Base-by-base conservation (phyloP, 768 basidiomycete species). In the Lenzites betulinus region DNA sequence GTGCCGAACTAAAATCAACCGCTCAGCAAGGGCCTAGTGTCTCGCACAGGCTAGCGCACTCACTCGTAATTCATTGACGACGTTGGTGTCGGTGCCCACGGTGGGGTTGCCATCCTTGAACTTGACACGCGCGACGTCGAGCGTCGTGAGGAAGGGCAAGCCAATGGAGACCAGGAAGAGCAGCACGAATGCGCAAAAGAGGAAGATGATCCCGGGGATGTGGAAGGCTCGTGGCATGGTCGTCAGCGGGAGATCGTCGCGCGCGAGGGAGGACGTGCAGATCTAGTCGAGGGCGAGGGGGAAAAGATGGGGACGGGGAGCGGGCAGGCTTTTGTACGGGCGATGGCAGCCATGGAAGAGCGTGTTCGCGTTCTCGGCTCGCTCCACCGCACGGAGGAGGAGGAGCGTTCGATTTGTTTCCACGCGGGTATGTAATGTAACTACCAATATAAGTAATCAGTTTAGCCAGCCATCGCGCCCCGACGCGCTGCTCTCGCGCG, bases 101-200 rank as follows among this genome's bases (percentile, higher is more conserved):
- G 67, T 61, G 59, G 74, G 58, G 52, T 65, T 60, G 41, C 76
- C 75, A 43, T 67, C 64, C 23, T 67, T 74, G 55, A 86, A 83
- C 54, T 82, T 79, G 12, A 82, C 78, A 28, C 89, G 85, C 15
- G 81, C 78, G 67, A 92, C 77, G 72, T 91, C 90, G 65, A 91
- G 75, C 0, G 80, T 83, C 20, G 85, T 77, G 22, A 92, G 77
- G 74, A 76, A 85, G 1, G 91, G 90, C 3, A 91, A 75, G 16
- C 90, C 92, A 50, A 92, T 78, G 13, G 89, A 85, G 33, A 85
- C 82, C 63, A 92, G 74, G 69, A 91, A 76, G 65, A 81, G 82
- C 62, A 92, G 81, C 1, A 87, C 79, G 59, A 90, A 81, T 26
- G 90, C 89, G 44, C 71, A 74, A 66, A 83, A 76, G 54, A 90